Evolutionary conservation across 352 stramenopile genomes (phyloP), one percentile per base, ranked within the genome.

Genomic region (Phytophthora hybrid): DNA sequence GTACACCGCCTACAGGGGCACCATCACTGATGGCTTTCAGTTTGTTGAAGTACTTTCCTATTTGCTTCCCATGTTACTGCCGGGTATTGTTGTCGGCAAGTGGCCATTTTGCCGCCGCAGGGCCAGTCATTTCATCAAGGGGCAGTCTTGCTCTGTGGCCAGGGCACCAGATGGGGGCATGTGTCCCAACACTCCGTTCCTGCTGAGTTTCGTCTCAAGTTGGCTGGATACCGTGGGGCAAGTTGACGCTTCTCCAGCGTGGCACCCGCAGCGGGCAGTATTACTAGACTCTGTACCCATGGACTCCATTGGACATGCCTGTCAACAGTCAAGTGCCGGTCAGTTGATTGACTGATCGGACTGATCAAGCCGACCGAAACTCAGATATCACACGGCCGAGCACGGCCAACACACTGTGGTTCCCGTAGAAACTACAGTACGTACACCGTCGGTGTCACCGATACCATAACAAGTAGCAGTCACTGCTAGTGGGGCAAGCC

Each of bases 271-370:
- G 37, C 34, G 34, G 34, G 9, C 37, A 18, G 32, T 39, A 39
- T 39, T 39, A 11, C 34, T 39, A 39, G 34, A 44, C 23, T 26
- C 41, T 51, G 41, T 23, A 51, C 41, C 41, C 41, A 51, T 51
- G 18, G 41, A 21, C 41, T 19, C 14, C 41, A 10, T 3, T 5
- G 5, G 14, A 10, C 14, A 51, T n/a, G 41, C 41, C 14, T 51
- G 34, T 41, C 34, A 41, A 41, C 34, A 41, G 41, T 51, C 41
- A 51, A 51, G 41, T 23, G 6, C 41, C 16, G 1, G 41, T 51
- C 41, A 51, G 16, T 21, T 51, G 41, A 51, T 23, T n/a, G 41
- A 51, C 41, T 51, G 41, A 51, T 51, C 41, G 41, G 41, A 51
- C 41, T 51, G 41, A 51, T 51, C 41, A 21, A 19, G 41, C 18